A percentile compares a stretch with the other conserved stretches of the same genome.
Evolutionary conservation across 305 asterid species (phyloP).

Genomic region (Fraxinus angustifolia): DNA sequence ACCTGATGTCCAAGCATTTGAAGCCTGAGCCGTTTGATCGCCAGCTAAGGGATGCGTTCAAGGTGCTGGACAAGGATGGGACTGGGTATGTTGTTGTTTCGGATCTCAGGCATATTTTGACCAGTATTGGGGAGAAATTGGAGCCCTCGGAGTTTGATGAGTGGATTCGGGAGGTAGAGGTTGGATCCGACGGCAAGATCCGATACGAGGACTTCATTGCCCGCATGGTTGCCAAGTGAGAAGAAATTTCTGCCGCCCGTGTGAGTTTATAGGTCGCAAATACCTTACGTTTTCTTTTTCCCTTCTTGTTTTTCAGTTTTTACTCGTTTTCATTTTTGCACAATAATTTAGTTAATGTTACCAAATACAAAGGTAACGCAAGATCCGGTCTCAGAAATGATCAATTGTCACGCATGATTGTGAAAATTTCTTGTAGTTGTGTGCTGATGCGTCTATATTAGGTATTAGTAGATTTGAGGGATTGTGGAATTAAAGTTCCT

Average conservation of each 20-base stretch:
- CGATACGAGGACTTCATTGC: constrained; percentile 90
- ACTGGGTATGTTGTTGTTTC: constrained; percentile 76
- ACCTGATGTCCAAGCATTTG: constrained; percentile 83
- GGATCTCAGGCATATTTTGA: constrained; percentile 90
- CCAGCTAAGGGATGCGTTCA: constrained; percentile 90
- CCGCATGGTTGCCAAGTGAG: constrained; percentile 87
- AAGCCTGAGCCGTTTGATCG: constrained; percentile 96
- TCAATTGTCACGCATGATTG: neutral
- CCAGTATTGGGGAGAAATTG: constrained; percentile 84
- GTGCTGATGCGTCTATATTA: neutral
- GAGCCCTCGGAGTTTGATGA: constrained; percentile 94
- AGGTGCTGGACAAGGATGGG: constrained; percentile 82
- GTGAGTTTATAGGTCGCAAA: constrained; percentile 9
- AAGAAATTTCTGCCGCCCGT: constrained; percentile 20
- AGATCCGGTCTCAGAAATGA: neutral
- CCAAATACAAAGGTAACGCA: neutral
- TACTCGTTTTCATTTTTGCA: neutral
- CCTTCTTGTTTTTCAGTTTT: neutral
- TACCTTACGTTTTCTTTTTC: neutral
- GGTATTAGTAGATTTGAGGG: neutral
- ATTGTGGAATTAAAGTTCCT: neutral
- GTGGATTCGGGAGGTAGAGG: constrained; percentile 99
- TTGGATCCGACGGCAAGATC: constrained; percentile 94
- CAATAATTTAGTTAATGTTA: neutral
- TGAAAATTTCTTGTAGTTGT: neutral